Evolutionary conservation across 768 basidiomycete genomes (phyloP), one percentile per base, ranked within the genome.

Genomic region (Boletus sp.): DNA sequence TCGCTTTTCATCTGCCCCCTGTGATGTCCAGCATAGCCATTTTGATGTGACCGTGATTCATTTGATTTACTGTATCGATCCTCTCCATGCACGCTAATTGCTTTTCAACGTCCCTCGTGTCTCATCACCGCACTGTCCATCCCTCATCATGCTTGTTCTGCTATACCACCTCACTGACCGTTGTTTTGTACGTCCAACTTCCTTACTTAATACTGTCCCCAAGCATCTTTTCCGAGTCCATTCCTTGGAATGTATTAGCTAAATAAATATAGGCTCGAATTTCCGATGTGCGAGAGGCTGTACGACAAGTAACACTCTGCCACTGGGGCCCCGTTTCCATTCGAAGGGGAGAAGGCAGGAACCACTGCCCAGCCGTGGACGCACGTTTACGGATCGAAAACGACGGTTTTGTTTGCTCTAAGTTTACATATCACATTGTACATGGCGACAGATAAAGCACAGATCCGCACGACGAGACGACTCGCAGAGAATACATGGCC

Each of bases 241-340:
- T 17, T 55, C 48, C 29, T 55, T 56, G 51, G 20, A 56, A 54
- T 66, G 54, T 50, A 66, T 63, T 54, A 50, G 24, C 39, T 51
- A 29, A 28, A 39, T 6, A 39, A 6, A 33, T 1, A 5, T 33
- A 33, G 24, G 24, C 24, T 24, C 24, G 24, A 24, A 24, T 24
- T 24, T 24, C 24, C 24, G 24, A 1, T 24, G 24, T 24, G 24
- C 24, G 24, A 24, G 24, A 24, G 1, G 24, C 24, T 24, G 24
- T 24, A 24, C 24, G 24, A 24, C 24, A 24, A 3, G 24, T 24
- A 3, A 24, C 24, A 24, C 24, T 24, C 24, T 24, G 24, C 24
- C 24, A 24, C 1, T n/a, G n/a, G n/a, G n/a, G n/a, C n/a, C n/a
- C n/a, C n/a, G n/a, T n/a, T n/a, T n/a, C n/a, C n/a, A n/a, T 24